Evolutionary conservation across 257 asterid genomes (phyloP), one percentile per base, ranked within the genome.

Genomic region (Ajuga chamaepitys): DNA sequence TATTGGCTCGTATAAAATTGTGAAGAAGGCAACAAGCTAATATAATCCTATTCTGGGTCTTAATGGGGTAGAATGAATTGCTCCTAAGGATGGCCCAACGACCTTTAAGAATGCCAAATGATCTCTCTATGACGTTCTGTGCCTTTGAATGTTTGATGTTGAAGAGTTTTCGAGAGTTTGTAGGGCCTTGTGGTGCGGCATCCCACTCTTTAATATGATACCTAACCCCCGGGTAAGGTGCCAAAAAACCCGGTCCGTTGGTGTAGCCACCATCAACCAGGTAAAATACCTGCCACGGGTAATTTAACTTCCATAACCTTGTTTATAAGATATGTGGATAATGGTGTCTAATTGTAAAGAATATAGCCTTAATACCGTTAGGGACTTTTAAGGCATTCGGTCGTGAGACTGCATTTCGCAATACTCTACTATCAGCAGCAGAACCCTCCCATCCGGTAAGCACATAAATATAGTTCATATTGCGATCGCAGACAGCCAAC

Each of bases 1-100:
- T 88, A 95, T 68, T 83, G 92, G 52, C 9, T 1, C 38, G 38
- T 34, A 34, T 34, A 4, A 34, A 34, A 10, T 34, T 34, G 5
- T 34, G 38, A 34, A 34, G 38, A 7, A 34, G 9, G 7, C 54
- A 47, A 18, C 26, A 47, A 4, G 54, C 54, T 7, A 47, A 8
- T 0, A 47, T 47, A 4, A 16, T 18, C 5, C 24, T 9, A 9
- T 47, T 47, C 8, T 16, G 25, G 1, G 12, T 9, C 24, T 47
- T 47, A 4, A 47, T 47, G 0, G 54, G 54, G 7, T 47, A 47
- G 7, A 4, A 47, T 0, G 11, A 17, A 6, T 3, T 17, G 8
- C 54, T 47, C 18, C 26, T 47, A 47, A 47, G 54, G 2, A 47
- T 47, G 10, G 11, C 26, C 54, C 54, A 17, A 14, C 25, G 24